Evolutionary conservation across 2,329 filamentous ascomycete species (phyloP), one percentile per base, ranked within the genome.

Genomic region (Penicillium sp.): DNA sequence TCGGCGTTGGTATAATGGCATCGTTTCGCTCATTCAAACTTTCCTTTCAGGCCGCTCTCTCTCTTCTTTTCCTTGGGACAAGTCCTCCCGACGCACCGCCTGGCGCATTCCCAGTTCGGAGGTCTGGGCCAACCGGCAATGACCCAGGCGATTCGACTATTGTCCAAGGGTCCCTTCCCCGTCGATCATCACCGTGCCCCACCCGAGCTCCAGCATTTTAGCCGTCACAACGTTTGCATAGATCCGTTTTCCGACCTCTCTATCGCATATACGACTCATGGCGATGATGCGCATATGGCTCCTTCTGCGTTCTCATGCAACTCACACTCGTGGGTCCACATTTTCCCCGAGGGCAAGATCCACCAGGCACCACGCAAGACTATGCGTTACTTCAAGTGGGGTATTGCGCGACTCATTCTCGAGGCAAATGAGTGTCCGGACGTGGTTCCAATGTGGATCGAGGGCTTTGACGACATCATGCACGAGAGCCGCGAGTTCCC

Each of bases 331-430:
- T 99, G 95, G 95, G 82, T 99, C 4, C 95, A 99, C 76, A 89
- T 98, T 57, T 98, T 98, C 76, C 95, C 95, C 13, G 95, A 99
- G 78, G 95, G 93, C 52, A 92, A 91, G 76, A 92, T 97, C 49
- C 93, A 98, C 77, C 95, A 99, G 79, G 88, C 92, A 67, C 85
- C 89, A 1, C 81, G 87, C 45, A 87, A 88, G 69, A 87, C 89
- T 7, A 89, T 98, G 83, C 90, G 95, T 33, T 99, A 99, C 79
- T 98, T 98, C 85, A 97, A 97, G 81, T 99, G 95, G 95, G 95
- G 95, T 1, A 84, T 98, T 1, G 92, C 94, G 6, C 87, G 95
- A 2, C 83, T 98, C 60, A 95, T 99, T 60, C 86, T 99, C 51
- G 95, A 99, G 77, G 87, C 89, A 51, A 90, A 94, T 52, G 92